Conservation (phyloP, 208 protist species). For the Plasmodiophora brassicae region DNA sequence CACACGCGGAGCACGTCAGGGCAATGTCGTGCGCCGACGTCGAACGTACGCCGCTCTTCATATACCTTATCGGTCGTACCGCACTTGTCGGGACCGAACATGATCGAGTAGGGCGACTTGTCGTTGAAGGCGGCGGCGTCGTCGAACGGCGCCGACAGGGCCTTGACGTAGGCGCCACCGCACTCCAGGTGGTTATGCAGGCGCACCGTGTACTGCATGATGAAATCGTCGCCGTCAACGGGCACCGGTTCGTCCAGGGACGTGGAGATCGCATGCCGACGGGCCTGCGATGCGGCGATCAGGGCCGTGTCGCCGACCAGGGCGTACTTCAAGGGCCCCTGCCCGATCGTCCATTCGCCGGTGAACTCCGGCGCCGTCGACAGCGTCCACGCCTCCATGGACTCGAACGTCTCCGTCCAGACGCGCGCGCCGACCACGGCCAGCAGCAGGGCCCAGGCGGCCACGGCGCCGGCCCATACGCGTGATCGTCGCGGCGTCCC, state of each 20-base stretch:
- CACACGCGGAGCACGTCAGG: no score
- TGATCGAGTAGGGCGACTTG: slow-evolving; percentile 51
- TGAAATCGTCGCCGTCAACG: background rate
- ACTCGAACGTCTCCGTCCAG: no score
- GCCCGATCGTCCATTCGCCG: slow-evolving; percentile 21
- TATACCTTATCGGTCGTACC: slow-evolving; percentile 47
- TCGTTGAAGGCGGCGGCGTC: background rate
- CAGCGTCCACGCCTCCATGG: no score
- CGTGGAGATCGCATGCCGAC: background rate
- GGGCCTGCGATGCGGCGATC: background rate
- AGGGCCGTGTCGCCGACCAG: background rate
- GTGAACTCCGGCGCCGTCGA: background rate
- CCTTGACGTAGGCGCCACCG: slow-evolving; percentile 57
- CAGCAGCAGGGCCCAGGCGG: no score
- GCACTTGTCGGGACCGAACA: slow-evolving; percentile 62
- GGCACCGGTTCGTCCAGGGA: slow-evolving; percentile 6
- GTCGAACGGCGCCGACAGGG: slow-evolving; percentile 1
- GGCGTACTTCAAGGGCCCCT: background rate
- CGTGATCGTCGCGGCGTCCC: no score
- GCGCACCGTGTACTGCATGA: slow-evolving; percentile 52
- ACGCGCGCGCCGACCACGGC: no score
- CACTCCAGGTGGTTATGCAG: slow-evolving; percentile 49
- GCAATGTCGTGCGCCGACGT: no score
- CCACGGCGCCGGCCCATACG: no score
- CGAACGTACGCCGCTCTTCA: no score